phyloP scores from a whole-genome alignment of 1,284 basidiomycete genomes.

The Sphagnurus paluster region DNA sequence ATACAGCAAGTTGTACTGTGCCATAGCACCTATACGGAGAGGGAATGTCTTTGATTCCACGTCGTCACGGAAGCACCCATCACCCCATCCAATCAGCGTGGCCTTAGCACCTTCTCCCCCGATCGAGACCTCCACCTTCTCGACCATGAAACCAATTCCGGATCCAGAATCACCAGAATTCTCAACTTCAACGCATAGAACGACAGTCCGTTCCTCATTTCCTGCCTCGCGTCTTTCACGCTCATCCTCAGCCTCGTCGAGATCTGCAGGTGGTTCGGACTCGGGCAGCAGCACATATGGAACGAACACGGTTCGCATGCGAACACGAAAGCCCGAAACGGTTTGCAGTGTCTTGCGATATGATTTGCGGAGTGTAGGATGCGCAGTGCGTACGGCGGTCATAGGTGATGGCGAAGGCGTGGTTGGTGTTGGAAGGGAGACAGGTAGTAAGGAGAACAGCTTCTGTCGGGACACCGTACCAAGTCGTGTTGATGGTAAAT shows the following conservation, averaged over 20 bases:
- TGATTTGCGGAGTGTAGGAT: slow-evolving; percentile 77
- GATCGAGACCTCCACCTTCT: slow-evolving; percentile 70
- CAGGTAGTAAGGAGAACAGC: slow-evolving; percentile 60
- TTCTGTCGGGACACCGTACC: slow-evolving; percentile 60
- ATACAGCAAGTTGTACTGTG: slow-evolving; percentile 87
- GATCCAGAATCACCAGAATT: slow-evolving; percentile 62
- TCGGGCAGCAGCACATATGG: slow-evolving; percentile 70
- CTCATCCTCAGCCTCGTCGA: slow-evolving; percentile 51
- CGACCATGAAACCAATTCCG: slow-evolving; percentile 68
- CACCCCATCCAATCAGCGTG: slow-evolving; percentile 69
- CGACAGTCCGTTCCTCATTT: slow-evolving; percentile 78
- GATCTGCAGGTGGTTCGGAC: slow-evolving; percentile 32
- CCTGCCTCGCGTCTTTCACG: slow-evolving; percentile 63
- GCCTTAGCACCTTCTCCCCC: slow-evolving; percentile 75
- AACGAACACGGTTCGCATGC: slow-evolving; percentile 87
- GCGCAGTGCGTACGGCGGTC: slow-evolving; percentile 42
- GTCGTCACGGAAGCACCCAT: slow-evolving; percentile 37
- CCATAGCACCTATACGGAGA: slow-evolving; percentile 60
- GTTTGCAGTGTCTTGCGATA: slow-evolving; percentile 79
- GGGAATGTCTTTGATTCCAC: slow-evolving; percentile 62
- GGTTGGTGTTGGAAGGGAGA: slow-evolving; percentile 39
- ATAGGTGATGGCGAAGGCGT: slow-evolving; percentile 44
- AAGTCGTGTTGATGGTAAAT: slow-evolving; percentile 65
- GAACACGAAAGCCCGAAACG: slow-evolving; percentile 79
- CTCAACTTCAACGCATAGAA: slow-evolving; percentile 85